A percentile compares a stretch with the other conserved stretches of the same genome.
Conservation (phyloP, 345 rosid species). For the Ceriops decandra region DNA sequence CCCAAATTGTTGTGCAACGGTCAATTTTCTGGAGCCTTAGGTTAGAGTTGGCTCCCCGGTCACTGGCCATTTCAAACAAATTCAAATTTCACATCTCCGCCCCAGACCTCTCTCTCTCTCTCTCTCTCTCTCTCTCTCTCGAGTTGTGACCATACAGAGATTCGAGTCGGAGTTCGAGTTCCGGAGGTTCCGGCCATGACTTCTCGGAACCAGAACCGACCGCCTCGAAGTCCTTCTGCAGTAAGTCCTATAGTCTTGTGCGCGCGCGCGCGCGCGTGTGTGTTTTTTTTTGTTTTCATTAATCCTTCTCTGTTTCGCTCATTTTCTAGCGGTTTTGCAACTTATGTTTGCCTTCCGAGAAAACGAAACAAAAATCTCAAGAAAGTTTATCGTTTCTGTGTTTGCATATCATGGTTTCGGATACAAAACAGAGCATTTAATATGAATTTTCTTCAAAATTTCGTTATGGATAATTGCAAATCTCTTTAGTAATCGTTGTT, state of each 20-base stretch:
- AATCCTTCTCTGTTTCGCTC: neutral
- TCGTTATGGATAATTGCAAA: too few relatives aligned
- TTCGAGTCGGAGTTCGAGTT: neutral
- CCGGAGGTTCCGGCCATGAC: slow-evolving; percentile 33
- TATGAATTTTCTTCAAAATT: too few relatives aligned
- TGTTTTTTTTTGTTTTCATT: neutral
- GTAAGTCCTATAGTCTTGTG: slow-evolving; percentile 28
- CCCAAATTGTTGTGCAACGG: slow-evolving; percentile 14
- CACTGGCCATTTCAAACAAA: slow-evolving; percentile 32
- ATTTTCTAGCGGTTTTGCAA: neutral
- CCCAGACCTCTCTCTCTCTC: slow-evolving; percentile 19
- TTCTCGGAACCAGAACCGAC: slow-evolving; percentile 72
- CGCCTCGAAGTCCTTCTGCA: slow-evolving; percentile 63
- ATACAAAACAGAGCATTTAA: too few relatives aligned
- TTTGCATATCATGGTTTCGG: neutral
- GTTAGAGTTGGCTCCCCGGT: slow-evolving; percentile 15
- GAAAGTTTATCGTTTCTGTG: neutral
- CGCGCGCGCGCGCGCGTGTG: too few relatives aligned
- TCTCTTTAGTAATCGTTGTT: too few relatives aligned
- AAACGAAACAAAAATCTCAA: too few relatives aligned
- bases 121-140: slow-evolving; percentile 11
- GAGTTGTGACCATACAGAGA: neutral
- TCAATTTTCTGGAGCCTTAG: neutral
- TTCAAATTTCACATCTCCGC: slow-evolving; percentile 36
- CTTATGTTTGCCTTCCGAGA: neutral